Percentiles rank a stretch among this genome's conserved stretches.
Conservation (phyloP, 2,329 filamentous ascomycete genomes). For the Apiospora koreana region DNA sequence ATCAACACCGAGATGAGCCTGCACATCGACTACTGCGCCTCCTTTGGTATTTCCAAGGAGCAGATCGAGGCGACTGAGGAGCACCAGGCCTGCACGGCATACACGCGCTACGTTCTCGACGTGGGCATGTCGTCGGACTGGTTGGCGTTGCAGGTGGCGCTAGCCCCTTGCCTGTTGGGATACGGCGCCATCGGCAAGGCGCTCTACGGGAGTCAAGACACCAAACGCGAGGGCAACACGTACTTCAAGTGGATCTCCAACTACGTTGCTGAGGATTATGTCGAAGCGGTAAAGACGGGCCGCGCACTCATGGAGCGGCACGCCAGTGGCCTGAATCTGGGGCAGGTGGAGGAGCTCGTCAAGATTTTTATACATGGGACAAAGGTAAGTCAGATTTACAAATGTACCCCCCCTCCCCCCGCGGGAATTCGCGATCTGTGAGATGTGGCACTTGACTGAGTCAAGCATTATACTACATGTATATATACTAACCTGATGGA, state of each 20-base stretch:
- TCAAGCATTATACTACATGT: no score
- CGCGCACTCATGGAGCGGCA: conserved; percentile 75
- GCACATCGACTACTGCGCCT: conserved; percentile 79
- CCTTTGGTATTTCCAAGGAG: conserved; percentile 73
- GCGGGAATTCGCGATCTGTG: neutral
- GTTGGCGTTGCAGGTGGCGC: conserved; percentile 80
- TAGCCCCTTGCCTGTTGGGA: conserved; percentile 87
- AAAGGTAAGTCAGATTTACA: conserved; percentile 54
- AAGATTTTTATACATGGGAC: conserved; percentile 87
- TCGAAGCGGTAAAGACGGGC: conserved; percentile 68
- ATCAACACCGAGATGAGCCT: conserved; percentile 79
- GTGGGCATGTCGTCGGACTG: conserved; percentile 86
- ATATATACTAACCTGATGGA: conserved; percentile 17
- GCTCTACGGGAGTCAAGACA: conserved; percentile 59
- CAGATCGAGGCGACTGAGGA: conserved; percentile 76
- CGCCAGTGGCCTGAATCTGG: conserved; percentile 70
- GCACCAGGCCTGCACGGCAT: conserved; percentile 65
- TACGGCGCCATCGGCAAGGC: conserved; percentile 79
- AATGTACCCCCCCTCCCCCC: no score
- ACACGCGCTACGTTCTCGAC: conserved; percentile 84
- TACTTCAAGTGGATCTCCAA: conserved; percentile 94
- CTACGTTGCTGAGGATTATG: conserved; percentile 81
- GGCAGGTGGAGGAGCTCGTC: conserved; percentile 78
- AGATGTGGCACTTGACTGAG: no score
- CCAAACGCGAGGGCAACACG: conserved; percentile 61